These are phyloP conservation scores for Vigna trinervia DNA, from an alignment of 306 rosid genomes.

Conservation along the genomic window DNA sequence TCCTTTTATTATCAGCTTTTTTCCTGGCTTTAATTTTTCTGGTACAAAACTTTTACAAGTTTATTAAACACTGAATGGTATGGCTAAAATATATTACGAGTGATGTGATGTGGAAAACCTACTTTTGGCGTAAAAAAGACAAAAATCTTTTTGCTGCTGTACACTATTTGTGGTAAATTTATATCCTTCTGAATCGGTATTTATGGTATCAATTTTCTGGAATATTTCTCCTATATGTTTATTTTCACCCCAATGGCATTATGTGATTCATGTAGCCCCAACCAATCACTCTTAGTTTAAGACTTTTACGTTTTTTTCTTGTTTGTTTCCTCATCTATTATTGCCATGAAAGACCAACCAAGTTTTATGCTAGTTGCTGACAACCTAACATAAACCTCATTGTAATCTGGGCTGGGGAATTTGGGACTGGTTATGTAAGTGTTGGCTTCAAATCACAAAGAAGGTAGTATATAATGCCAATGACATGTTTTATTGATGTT, in stretches of 20 bases:
- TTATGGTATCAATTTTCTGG: not conserved
- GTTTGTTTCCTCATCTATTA: not conserved
- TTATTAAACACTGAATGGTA: slow-evolving; percentile 13
- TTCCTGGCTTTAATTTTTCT: slow-evolving; percentile 10
- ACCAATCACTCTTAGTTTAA: not conserved
- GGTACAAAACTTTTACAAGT: not conserved
- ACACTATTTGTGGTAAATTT: not conserved
- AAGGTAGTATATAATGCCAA: slow-evolving; percentile 28
- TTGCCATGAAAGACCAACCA: not conserved
- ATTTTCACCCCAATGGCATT: not conserved
- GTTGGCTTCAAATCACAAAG: slow-evolving; percentile 24
- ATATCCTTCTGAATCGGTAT: not conserved
- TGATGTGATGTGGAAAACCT: slow-evolving; percentile 1
- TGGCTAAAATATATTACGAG: not conserved
- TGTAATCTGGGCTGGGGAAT: slow-evolving; percentile 1
- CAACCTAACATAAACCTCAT: not conserved
- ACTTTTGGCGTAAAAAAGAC: not conserved
- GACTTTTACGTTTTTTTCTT: not conserved
- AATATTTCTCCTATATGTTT: not conserved
- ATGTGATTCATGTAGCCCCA: not conserved
- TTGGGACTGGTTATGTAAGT: slow-evolving; percentile 6
- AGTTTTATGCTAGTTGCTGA: slow-evolving; percentile 5
- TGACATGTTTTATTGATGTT: slow-evolving; percentile 18
- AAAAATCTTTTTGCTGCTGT: not conserved
- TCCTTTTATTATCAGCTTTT: slow-evolving; percentile 13